A percentile compares a stretch with the other conserved stretches of the same genome.
These are phyloP conservation scores for Umbelopsis sp. DNA, from an alignment of 192 early-diverging fungal genomes.

Conservation along the genomic window DNA sequence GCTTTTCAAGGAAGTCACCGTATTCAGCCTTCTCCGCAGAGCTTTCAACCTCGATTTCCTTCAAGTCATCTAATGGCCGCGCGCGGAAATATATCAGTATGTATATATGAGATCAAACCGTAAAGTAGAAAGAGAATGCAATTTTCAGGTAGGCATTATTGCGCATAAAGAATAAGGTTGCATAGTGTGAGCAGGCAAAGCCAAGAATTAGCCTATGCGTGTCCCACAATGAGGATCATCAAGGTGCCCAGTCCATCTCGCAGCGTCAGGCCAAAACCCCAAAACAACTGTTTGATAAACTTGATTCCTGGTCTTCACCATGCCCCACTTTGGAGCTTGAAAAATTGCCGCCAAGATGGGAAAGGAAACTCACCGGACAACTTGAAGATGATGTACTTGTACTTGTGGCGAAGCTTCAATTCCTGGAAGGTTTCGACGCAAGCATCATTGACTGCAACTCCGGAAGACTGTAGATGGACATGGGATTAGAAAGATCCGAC, in stretches of 20 bases:
- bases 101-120: not conserved
- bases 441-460: constrained; percentile 66
- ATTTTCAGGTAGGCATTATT: no score
- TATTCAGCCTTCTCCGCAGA: constrained; percentile 54
- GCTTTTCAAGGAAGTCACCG: constrained; percentile 64
- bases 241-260: no score
- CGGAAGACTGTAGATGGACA: constrained; percentile 57
- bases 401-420: constrained; percentile 75
- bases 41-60: constrained; percentile 71
- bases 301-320: no score
- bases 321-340: not conserved
- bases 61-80: constrained; percentile 45
- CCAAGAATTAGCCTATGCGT: no score
- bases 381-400: constrained; percentile 84
- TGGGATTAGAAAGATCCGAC: not conserved
- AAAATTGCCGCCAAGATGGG: not conserved
- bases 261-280: no score
- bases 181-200: no score
- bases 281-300: no score
- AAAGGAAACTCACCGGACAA: constrained; percentile 51
- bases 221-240: no score
- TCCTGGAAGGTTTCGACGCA: constrained; percentile 71
- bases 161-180: no score
- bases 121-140: not conserved
- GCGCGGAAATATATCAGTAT: not conserved